Evolutionary conservation across 345 rosid genomes (phyloP), one percentile per base, ranked within the genome.

Genomic region (Cardamine chenopodiifolia): DNA sequence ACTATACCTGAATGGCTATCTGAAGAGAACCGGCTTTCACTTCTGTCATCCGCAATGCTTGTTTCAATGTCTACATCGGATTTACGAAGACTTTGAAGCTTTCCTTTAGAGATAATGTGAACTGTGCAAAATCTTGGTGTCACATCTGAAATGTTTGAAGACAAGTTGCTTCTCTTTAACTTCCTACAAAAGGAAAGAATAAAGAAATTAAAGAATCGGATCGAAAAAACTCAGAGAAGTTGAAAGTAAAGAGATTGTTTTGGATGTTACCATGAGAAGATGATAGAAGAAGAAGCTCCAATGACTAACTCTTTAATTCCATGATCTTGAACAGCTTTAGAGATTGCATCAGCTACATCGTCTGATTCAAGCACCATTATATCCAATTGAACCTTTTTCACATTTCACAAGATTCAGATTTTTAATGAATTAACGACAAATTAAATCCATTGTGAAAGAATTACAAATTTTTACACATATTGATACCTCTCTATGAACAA

Each of bases 81-180:
- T 52, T 89, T 90, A 28, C 97, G 88, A 69, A 91, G 79, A 12
- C 91, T 88, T 61, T 82, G 55, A 48, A 91, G 70, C 76, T 89
- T 89, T 66, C 94, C 98, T 79, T 84, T 87, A 2, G 90, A 89
- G 81, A 91, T 81, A 62, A 84, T 85, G 42, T 84, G 90, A 37
- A 93, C 87, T 0, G 89, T 86, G 60, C 98, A 93, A 70, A 81
- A 88, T 35, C 78, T 83, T 2, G 98, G 98, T 56, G 82, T 77
- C 40, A 68, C 66, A 28, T 55, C 80, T 10, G 94, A 75, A 70
- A 93, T 93, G 68, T 83, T 88, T 2, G 89, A 84, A 19, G 97
- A 83, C 26, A 91, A 66, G 49, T 76, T 76, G 65, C 81, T 65
- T 76, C 80, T 86, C 70, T 78, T 78, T 32, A 50, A 54, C 74